Base-by-base conservation (phyloP, 179 eudicot genomes). In the Actinidia chinensis region DNA sequence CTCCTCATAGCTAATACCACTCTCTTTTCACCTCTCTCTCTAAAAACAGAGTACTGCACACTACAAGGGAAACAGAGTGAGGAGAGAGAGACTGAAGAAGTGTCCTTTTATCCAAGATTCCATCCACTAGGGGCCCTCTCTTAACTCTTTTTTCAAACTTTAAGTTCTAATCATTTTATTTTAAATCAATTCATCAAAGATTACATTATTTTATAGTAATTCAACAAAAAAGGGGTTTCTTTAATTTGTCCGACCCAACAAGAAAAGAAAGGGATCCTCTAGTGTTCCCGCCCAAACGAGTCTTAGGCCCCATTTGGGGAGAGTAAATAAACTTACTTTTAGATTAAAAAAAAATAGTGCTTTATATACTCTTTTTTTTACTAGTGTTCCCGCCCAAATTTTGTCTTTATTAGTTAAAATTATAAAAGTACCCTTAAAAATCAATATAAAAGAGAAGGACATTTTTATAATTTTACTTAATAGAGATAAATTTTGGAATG, bases 101-200 rank as follows among this genome's bases (percentile, higher is more conserved):
- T 23, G 73, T 69, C 55, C 73, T 69, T 69, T 46, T 69, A 69
- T 20, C 10, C n/a, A 46, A 46, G 55, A 47, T 69, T 47, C 73
- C 50, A 67, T 54, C 73, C 5, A 2, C 55, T 63, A 33, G 15
- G 12, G 66, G 11, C 12, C 22, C 47, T 17, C 14, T 36, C 8
- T 4, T 33, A 14, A 0, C 2, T 3, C 55, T 46, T 15, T 44
- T 47, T 69, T 47, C 23, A 52, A 69, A 69, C 73, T 69, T 69
- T 22, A 10, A 47, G 36, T 47, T 40, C 6, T 46, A 46, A 46
- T 68, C 55, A 22, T 33, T 68, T 68, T 68, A 10, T 68, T 36
- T 47, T 48, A 22, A 11, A 69, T 44, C 33, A 47, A 69, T 46
- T 4, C 55, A 69, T 69, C 40, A 23, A 46, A 22, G 36, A 69